Conservation (phyloP, 352 stramenopile species). For the Hyaloperonospora brassicae region DNA sequence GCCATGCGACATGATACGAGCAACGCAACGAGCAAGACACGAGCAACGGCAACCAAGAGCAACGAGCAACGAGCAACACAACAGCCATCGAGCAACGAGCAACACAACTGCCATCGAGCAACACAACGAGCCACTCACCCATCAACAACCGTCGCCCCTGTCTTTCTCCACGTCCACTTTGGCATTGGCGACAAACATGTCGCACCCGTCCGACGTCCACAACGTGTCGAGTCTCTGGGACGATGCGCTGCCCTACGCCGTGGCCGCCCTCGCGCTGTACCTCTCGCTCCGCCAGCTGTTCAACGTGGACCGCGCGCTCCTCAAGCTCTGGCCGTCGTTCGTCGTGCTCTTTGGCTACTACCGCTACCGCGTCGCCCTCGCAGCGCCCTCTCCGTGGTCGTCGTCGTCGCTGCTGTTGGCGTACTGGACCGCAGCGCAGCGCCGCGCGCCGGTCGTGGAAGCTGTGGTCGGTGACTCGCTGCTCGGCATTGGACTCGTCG, state of each 20-base stretch:
- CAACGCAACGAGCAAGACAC: too few relatives aligned
- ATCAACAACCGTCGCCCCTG: background rate
- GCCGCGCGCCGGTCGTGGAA: constrained; percentile 25
- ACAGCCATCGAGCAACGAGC: too few relatives aligned
- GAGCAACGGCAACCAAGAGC: too few relatives aligned
- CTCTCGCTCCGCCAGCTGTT: constrained; percentile 51
- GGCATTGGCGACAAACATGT: background rate
- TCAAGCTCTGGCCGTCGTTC: constrained; percentile 46
- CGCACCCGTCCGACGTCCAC: constrained; percentile 13
- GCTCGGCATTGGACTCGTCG: constrained; percentile 17
- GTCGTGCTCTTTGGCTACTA: constrained; percentile 45
- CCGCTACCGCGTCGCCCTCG: constrained; percentile 31
- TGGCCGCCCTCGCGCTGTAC: constrained; percentile 43
- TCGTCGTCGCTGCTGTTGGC: constrained; percentile 28
- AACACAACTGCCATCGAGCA: too few relatives aligned
- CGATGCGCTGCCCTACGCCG: constrained; percentile 23
- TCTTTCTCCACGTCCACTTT: background rate
- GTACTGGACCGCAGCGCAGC: constrained; percentile 23
- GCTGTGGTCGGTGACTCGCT: constrained; percentile 35
- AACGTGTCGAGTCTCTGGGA: constrained; percentile 26
- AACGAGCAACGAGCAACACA: too few relatives aligned
- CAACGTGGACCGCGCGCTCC: constrained; percentile 61
- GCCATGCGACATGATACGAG: too few relatives aligned
- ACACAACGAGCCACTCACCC: background rate
- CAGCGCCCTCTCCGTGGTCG: background rate